Evolutionary conservation across 2,329 filamentous ascomycete genomes (phyloP).

Genomic region (Diaporthe humulicola): DNA sequence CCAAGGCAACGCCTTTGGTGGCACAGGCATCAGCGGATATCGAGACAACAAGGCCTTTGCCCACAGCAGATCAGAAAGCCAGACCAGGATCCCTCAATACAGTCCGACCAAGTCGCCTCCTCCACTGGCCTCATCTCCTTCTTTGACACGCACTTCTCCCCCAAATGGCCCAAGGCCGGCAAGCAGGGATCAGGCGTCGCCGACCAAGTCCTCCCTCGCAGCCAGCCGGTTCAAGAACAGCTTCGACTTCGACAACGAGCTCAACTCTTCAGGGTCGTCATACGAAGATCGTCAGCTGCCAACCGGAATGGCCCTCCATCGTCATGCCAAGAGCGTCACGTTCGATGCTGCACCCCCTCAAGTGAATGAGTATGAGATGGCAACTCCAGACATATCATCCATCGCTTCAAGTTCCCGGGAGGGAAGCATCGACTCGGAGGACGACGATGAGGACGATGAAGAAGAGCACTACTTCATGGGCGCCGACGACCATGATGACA

Average conservation of each 20-base stretch:
- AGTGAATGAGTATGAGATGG: constrained; percentile 98
- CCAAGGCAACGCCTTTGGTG: constrained; percentile 78
- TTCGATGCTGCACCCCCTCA: constrained; percentile 95
- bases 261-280: constrained; percentile 76
- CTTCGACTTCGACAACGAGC: constrained; percentile 77
- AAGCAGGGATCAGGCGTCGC: constrained; percentile 80
- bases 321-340: constrained; percentile 95
- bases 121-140: constrained; percentile 50
- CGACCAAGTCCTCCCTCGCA: constrained; percentile 90
- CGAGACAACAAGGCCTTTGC: constrained; percentile 62
- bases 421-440: constrained; percentile 90
- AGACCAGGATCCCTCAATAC: constrained; percentile 69
- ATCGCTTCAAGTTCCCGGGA: constrained; percentile 90
- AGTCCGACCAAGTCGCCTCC: constrained; percentile 63
- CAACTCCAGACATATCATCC: constrained; percentile 95
- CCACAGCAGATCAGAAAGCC: constrained; percentile 69
- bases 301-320: constrained; percentile 77
- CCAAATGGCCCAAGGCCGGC: constrained; percentile 58
- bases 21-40: constrained; percentile 66
- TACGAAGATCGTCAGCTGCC: constrained; percentile 71
- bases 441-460: constrained; percentile 79
- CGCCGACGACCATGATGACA: constrained; percentile 80
- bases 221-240: constrained; percentile 74
- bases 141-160: constrained; percentile 52
- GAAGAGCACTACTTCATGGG: constrained; percentile 67